A percentile compares a stretch with the other conserved stretches of the same genome.
Conservation (phyloP, 768 basidiomycete species). For the Daedaleopsis sinensis region DNA sequence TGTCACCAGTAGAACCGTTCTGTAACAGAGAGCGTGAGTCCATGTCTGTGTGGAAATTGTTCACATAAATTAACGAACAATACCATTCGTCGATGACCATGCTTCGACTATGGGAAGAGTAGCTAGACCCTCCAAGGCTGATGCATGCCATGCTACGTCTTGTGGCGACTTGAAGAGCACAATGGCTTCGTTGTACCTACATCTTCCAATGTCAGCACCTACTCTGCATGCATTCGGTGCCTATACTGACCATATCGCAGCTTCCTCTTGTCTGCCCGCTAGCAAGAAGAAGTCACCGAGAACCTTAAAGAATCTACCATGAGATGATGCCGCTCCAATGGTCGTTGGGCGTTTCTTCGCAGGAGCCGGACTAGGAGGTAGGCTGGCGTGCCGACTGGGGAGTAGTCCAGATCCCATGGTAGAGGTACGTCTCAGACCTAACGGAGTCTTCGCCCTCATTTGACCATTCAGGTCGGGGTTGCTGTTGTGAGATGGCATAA, state of each 20-base stretch:
- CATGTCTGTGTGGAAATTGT: not conserved
- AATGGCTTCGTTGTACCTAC: conserved; percentile 88
- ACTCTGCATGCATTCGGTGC: too few relatives aligned
- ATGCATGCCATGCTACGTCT: conserved; percentile 89
- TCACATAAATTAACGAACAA: conserved; percentile 49
- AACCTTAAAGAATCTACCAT: conserved; percentile 86
- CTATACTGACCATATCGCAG: conserved; percentile 67
- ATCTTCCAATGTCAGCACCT: not conserved
- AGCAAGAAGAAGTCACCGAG: conserved; percentile 88
- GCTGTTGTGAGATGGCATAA: conserved; percentile 53
- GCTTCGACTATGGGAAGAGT: conserved; percentile 80
- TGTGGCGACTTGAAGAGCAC: conserved; percentile 71
- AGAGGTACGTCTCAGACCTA: conserved; percentile 55
- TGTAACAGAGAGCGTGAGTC: conserved; percentile 28
- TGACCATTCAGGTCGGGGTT: conserved; percentile 54
- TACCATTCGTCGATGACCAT: conserved; percentile 76
- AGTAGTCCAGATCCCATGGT: conserved; percentile 39
- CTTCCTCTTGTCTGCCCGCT: conserved; percentile 84
- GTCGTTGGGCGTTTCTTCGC: conserved; percentile 64
- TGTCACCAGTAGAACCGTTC: conserved; percentile 58
- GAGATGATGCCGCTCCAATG: conserved; percentile 72
- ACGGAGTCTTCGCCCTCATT: conserved; percentile 32
- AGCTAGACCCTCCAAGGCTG: conserved; percentile 83
- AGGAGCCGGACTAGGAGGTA: conserved; percentile 40
- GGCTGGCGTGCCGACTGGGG: conserved; percentile 53